A percentile compares a stretch with the other conserved stretches of the same genome.
phyloP scores from a whole-genome alignment of 1,139 yeast species.

The Yamadazyma aaseri region DNA sequence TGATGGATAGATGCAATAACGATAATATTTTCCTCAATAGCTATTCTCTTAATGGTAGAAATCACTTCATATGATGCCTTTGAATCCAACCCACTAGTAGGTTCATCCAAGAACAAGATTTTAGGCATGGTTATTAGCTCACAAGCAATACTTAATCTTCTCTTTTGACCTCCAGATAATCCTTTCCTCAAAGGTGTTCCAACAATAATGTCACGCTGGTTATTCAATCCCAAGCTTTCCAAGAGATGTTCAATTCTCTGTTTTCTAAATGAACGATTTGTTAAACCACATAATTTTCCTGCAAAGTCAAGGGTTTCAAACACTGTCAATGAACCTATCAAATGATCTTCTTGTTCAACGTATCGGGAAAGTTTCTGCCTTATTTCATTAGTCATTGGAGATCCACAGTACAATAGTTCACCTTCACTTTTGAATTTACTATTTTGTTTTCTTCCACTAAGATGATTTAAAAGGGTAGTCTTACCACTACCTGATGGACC shows the following conservation, averaged over 20 bases:
- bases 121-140: constrained; percentile 25
- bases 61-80: constrained; percentile 26
- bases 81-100: constrained; percentile 92
- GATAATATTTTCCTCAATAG: constrained; percentile 24
- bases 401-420: constrained; percentile 2
- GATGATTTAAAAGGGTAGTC: constrained; percentile 21
- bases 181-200: constrained; percentile 25
- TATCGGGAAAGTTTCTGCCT: constrained; percentile 24
- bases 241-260: constrained; percentile 10
- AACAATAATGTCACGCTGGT: constrained; percentile 18
- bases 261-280: constrained; percentile 28
- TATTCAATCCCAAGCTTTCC: constrained; percentile 18
- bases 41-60: constrained; percentile 23
- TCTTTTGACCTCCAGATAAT: constrained; percentile 25
- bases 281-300: constrained; percentile 20
- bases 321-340: constrained; percentile 25
- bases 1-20: constrained; percentile 39
- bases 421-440: constrained; percentile 6
- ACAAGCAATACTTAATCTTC: constrained; percentile 26
- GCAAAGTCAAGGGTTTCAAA: constrained; percentile 22
- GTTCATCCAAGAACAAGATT: constrained; percentile 66
- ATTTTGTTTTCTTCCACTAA: constrained; percentile 18
- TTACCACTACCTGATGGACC: constrained; percentile 27
- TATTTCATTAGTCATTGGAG: constrained; percentile 7
- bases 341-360: constrained; percentile 26